Conservation (phyloP, 192 early-diverging fungal species). For the Anaeromyces robustus region DNA sequence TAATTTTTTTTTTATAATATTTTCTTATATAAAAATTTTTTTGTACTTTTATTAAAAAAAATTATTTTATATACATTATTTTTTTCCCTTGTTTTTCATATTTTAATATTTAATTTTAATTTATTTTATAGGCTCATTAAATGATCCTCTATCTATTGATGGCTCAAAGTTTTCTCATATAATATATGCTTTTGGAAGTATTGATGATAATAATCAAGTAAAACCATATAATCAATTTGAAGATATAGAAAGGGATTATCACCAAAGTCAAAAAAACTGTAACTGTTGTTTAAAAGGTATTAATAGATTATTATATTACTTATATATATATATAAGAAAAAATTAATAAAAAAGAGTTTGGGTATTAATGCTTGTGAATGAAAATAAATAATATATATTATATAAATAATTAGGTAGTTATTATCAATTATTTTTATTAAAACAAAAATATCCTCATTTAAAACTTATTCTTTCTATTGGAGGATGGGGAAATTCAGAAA, state of each 20-base stretch:
- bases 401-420: not conserved
- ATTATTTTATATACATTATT: no score
- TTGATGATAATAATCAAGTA: not conserved
- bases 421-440: constrained; percentile 3
- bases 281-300: not conserved
- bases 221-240: not conserved
- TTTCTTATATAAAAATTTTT: no score
- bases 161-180: not conserved
- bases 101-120: no score
- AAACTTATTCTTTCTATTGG: constrained; percentile 1
- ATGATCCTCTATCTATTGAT: not conserved
- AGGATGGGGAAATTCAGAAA: not conserved
- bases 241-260: not conserved
- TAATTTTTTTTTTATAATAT: no score
- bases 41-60: no score
- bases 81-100: no score
- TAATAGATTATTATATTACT: not conserved
- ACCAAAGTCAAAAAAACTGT: not conserved
- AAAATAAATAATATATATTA: not conserved
- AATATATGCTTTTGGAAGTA: not conserved
- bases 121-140: not conserved
- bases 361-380: no score
- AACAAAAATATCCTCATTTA: constrained; percentile 2
- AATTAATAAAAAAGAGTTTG: no score
- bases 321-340: no score